Conservation (phyloP, 352 stramenopile genomes). For the Globisporangium nunn region DNA sequence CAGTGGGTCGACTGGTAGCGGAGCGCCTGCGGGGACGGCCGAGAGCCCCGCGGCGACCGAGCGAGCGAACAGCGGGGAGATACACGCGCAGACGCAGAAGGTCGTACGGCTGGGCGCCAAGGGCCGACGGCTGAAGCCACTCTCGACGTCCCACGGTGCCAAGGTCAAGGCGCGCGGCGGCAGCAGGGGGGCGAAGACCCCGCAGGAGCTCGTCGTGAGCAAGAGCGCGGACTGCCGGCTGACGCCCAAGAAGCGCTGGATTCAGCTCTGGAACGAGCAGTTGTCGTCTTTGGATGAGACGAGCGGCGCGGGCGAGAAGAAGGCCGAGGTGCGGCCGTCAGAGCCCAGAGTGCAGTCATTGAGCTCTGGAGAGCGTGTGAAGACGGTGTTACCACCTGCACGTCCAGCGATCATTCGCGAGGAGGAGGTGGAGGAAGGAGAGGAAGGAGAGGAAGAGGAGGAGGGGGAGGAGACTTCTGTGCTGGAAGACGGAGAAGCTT, state of each 20-base stretch:
- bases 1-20: neutral
- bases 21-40: too few species aligned
- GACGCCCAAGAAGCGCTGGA: slow-evolving; percentile 77
- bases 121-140: slow-evolving; percentile 32
- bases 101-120: slow-evolving; percentile 14
- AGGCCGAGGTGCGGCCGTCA: too few species aligned
- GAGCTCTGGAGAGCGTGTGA: too few species aligned
- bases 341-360: too few species aligned
- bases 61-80: slow-evolving; percentile 15
- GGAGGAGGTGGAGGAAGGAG: too few species aligned
- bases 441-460: slow-evolving; percentile 1
- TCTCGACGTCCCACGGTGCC: slow-evolving; percentile 13
- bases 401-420: slow-evolving; percentile 8
- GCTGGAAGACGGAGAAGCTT: slow-evolving; percentile 2
- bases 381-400: neutral
- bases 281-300: slow-evolving; percentile 15
- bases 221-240: slow-evolving; percentile 23
- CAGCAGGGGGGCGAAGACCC: slow-evolving; percentile 12
- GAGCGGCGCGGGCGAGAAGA: neutral
- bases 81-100: slow-evolving; percentile 23
- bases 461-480: slow-evolving; percentile 4
- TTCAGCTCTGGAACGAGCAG: slow-evolving; percentile 62
- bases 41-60: neutral
- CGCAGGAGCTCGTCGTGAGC: slow-evolving; percentile 4
- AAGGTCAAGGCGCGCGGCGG: slow-evolving; percentile 7